Evolutionary conservation across 768 basidiomycete genomes (phyloP).

Genomic region (Cantharellus cinnabarinus): DNA sequence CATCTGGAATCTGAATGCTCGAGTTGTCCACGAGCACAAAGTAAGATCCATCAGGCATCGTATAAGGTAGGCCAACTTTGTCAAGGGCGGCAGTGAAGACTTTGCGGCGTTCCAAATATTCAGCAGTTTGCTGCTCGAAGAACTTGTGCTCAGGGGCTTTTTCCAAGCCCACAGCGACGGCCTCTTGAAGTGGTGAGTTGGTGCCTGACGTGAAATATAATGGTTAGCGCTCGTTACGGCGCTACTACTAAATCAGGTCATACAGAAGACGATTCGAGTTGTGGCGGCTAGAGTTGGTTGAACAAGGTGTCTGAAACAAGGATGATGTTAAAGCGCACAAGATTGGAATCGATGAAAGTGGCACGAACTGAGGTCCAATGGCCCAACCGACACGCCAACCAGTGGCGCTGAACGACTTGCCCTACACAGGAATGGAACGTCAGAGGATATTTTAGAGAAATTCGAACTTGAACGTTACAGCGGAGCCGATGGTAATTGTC

Average conservation of each 20-base stretch:
- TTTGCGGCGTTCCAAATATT: constrained; percentile 63
- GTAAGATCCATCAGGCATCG: constrained; percentile 76
- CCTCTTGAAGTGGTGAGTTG: constrained; percentile 90
- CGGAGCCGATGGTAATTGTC: constrained; percentile 89
- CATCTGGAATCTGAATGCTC: background rate
- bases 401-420: constrained; percentile 84
- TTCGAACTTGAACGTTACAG: constrained; percentile 45
- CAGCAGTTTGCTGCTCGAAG: constrained; percentile 52
- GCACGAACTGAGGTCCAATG: constrained; percentile 40
- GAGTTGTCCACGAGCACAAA: constrained; percentile 43
- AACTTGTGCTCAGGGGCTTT: constrained; percentile 48
- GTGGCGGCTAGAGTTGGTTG: constrained; percentile 72
- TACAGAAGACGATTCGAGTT: constrained; percentile 85
- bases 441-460: background rate
- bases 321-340: background rate
- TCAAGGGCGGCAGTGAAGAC: constrained; percentile 70
- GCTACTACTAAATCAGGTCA: background rate
- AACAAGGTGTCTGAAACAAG: constrained; percentile 34
- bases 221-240: too few species aligned
- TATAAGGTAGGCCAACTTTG: constrained; percentile 62
- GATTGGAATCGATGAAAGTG: background rate
- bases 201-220: constrained; percentile 16
- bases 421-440: background rate
- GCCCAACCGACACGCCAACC: constrained; percentile 98
- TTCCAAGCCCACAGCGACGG: constrained; percentile 76